phyloP scores from a whole-genome alignment of 2,329 filamentous ascomycete genomes.

The Ascochyta clinopodiicola region DNA sequence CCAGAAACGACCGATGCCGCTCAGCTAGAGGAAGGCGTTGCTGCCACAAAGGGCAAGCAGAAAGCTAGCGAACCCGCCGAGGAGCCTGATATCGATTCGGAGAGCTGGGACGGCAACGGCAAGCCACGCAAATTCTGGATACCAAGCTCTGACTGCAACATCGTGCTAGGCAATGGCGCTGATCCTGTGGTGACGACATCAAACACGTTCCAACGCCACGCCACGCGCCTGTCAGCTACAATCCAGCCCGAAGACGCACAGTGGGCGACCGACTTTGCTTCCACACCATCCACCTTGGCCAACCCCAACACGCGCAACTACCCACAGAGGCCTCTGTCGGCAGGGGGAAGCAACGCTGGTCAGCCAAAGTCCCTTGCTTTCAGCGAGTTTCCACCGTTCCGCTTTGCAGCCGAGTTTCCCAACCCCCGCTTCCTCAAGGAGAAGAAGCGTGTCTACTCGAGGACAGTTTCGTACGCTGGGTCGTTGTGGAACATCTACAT shows the following conservation, averaged over 20 bases:
- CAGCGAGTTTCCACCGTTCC: conserved; percentile 64
- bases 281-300: conserved; percentile 51
- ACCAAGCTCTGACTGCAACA: conserved; percentile 61
- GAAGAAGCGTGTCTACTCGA: conserved; percentile 65
- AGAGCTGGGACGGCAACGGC: conserved; percentile 61
- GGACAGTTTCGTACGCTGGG: conserved; percentile 66
- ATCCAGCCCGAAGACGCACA: conserved; percentile 62
- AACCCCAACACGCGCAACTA: conserved; percentile 44
- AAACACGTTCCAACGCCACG: conserved; percentile 53
- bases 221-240: conserved; percentile 57
- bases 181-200: conserved; percentile 60
- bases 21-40: conserved; percentile 30
- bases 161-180: conserved; percentile 61
- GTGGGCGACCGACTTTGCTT: conserved; percentile 62
- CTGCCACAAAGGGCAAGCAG: conserved; percentile 54
- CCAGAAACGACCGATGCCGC: conserved; percentile 26
- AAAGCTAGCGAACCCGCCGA: conserved; percentile 31
- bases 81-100: conserved; percentile 52
- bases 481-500: conserved; percentile 69
- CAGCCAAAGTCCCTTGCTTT: conserved; percentile 54
- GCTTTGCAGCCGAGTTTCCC: conserved; percentile 65
- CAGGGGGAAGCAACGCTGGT: conserved; percentile 44
- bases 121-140: conserved; percentile 65
- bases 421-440: conserved; percentile 63
- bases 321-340: conserved; percentile 42